Conservation (phyloP, 352 stramenopile species). For the Pythium graminicola region DNA sequence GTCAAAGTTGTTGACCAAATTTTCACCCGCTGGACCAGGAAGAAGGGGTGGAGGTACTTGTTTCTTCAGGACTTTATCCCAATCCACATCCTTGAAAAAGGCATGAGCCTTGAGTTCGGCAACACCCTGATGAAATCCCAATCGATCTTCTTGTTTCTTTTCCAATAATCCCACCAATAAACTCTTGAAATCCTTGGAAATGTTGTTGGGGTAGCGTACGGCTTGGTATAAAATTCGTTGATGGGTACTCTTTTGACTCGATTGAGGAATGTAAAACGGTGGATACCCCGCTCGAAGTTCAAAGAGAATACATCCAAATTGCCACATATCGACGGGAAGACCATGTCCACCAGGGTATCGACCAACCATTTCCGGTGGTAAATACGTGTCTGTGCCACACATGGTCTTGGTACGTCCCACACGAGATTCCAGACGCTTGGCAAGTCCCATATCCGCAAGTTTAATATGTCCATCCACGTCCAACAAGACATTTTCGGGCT, state of each 20-base stretch:
- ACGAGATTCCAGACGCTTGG: constrained; percentile 74
- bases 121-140: constrained; percentile 55
- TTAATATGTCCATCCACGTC: constrained; percentile 87
- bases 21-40: constrained; percentile 53
- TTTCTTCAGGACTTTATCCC: constrained; percentile 65
- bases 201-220: constrained; percentile 80
- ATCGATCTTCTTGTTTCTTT: constrained; percentile 76
- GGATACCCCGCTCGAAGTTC: constrained; percentile 89
- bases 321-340: constrained; percentile 90
- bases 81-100: constrained; percentile 76
- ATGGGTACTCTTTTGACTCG: constrained; percentile 84
- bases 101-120: constrained; percentile 60
- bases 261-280: constrained; percentile 89
- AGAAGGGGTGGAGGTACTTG: constrained; percentile 55
- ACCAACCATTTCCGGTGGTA: constrained; percentile 86
- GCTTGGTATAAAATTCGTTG: constrained; percentile 86
- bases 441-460: constrained; percentile 88
- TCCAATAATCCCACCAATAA: constrained; percentile 63
- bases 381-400: constrained; percentile 87
- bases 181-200: constrained; percentile 69
- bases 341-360: constrained; percentile 75
- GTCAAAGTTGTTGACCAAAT: constrained; percentile 82
- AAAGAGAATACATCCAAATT: constrained; percentile 91
- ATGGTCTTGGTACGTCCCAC: constrained; percentile 82
- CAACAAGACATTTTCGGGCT: constrained; percentile 90